phyloP scores from a whole-genome alignment of 805 yeast genomes.

The Candida broadrunensis region DNA sequence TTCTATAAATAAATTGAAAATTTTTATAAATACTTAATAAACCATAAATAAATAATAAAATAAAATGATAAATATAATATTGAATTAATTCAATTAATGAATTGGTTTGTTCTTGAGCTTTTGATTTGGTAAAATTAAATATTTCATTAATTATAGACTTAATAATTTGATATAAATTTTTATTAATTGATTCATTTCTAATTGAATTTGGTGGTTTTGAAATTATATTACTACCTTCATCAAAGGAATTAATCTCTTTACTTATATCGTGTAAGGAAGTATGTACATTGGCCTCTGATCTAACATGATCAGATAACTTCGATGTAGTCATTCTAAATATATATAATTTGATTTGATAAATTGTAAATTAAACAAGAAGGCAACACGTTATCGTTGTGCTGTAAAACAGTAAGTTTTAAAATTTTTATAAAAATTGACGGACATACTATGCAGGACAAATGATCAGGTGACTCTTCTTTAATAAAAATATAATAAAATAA shows the following conservation, averaged over 20 bases:
- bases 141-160: not conserved
- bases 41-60: slow-evolving; percentile 52
- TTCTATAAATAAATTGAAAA: slow-evolving; percentile 49
- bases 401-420: too few relatives aligned
- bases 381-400: too few relatives aligned
- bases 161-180: not conserved
- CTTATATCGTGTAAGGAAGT: not conserved
- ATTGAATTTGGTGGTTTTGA: not conserved
- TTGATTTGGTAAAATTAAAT: not conserved
- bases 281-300: not conserved
- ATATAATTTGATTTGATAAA: not conserved
- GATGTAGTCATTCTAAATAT: not conserved
- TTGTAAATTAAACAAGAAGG: not conserved
- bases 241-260: not conserved
- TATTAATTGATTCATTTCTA: not conserved
- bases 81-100: slow-evolving; percentile 2
- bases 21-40: slow-evolving; percentile 55
- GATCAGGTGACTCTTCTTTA: too few relatives aligned
- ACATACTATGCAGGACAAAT: too few relatives aligned
- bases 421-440: too few relatives aligned
- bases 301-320: not conserved
- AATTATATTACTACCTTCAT: not conserved
- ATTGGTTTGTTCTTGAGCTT: not conserved
- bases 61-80: slow-evolving; percentile 38
- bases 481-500: too few relatives aligned